phyloP scores from a whole-genome alignment of 2,329 filamentous ascomycete species.

The Penicillium paneum region DNA sequence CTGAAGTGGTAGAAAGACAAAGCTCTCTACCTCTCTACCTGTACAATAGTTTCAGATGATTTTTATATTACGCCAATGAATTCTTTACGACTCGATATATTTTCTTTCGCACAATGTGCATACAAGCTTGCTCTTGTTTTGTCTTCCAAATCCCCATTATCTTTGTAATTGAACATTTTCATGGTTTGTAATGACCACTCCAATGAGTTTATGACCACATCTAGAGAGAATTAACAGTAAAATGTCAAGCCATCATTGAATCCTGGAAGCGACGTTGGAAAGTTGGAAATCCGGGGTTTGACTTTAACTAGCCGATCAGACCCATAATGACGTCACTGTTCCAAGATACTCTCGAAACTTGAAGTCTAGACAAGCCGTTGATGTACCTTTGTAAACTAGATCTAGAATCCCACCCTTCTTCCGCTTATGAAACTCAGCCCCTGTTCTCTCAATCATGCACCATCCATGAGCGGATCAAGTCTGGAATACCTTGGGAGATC shows the following conservation, averaged over 20 bases:
- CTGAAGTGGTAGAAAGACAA: not conserved
- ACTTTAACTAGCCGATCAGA: not conserved
- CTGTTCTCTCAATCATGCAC: too few relatives aligned
- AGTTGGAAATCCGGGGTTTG: not conserved
- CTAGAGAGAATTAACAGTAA: not conserved
- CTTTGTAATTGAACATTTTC: not conserved
- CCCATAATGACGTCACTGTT: not conserved
- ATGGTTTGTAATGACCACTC: too few relatives aligned
- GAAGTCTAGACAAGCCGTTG: too few relatives aligned
- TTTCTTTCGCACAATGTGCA: not conserved
- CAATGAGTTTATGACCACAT: fast-evolving
- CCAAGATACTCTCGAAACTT: not conserved
- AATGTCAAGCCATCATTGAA: not conserved
- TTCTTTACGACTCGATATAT: not conserved
- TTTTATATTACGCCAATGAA: not conserved
- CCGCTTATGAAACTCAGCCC: too few relatives aligned
- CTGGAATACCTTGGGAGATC: too few relatives aligned
- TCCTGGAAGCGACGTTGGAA: not conserved
- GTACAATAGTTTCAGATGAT: not conserved
- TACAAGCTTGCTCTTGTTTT: not conserved
- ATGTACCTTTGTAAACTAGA: too few relatives aligned
- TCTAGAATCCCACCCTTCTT: too few relatives aligned
- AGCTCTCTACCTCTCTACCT: not conserved
- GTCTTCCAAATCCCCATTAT: not conserved
- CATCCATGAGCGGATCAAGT: too few relatives aligned